These are phyloP conservation scores for Fusarium circinatum DNA, from an alignment of 2,329 filamentous ascomycete species.

Conservation along the genomic window DNA sequence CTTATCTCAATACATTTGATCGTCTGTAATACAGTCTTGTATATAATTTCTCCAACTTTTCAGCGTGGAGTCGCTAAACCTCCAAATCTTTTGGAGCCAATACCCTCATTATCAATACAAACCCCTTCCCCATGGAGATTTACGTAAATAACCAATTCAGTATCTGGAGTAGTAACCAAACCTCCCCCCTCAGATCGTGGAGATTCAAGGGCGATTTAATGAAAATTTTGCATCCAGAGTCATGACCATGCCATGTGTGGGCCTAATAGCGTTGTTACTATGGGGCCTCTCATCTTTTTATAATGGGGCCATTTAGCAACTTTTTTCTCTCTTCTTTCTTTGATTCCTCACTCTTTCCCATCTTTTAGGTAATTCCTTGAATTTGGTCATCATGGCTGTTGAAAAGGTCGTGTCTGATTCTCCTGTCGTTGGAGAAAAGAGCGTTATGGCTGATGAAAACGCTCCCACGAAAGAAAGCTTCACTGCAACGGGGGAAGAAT, in stretches of 20 bases:
- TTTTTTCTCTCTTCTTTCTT: not conserved
- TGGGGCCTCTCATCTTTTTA: constrained; percentile 25
- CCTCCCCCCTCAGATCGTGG: constrained; percentile 4
- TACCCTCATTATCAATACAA: not conserved
- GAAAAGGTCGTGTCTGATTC: constrained; percentile 14
- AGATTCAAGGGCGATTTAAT: not conserved
- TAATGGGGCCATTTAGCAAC: constrained; percentile 23
- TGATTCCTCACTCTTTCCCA: not conserved
- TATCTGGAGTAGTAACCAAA: not conserved
- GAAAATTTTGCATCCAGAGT: constrained; percentile 7
- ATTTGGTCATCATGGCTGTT: constrained; percentile 9
- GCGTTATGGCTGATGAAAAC: constrained; percentile 7
- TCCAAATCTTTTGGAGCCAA: constrained; percentile 1
- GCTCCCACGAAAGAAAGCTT: constrained; percentile 11
- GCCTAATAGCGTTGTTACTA: constrained; percentile 22
- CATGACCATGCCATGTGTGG: constrained; percentile 25
- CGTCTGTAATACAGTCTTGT: not conserved
- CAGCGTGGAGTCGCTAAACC: not conserved
- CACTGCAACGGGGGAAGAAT: constrained; percentile 20
- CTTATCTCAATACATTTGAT: fast-evolving
- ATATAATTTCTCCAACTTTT: not conserved
- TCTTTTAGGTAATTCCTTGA: not conserved
- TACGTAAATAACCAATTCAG: constrained; percentile 21
- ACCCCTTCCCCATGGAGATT: constrained; percentile 33
- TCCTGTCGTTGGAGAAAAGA: constrained; percentile 16